These are phyloP conservation scores for Globisporangium alternatum DNA, from an alignment of 352 stramenopile genomes.

Conservation along the genomic window DNA sequence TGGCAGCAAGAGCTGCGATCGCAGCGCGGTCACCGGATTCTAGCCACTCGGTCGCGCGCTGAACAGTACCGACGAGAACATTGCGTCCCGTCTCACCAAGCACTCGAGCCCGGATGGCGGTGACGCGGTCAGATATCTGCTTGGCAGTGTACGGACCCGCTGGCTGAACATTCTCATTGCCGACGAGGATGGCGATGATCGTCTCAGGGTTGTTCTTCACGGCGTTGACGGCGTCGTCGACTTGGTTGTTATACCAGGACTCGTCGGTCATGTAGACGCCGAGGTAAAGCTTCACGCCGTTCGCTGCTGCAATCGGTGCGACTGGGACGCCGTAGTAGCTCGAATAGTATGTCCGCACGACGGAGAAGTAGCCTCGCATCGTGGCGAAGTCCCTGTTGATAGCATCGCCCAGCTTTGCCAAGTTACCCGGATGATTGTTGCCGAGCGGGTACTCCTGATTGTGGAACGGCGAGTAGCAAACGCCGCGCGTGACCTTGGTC, in stretches of 20 bases:
- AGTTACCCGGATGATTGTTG: conserved; percentile 21
- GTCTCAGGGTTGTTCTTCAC: conserved; percentile 52
- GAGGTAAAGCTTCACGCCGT: conserved; percentile 60
- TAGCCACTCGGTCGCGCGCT: conserved; percentile 66
- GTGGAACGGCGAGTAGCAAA: conserved; percentile 81
- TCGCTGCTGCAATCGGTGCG: conserved; percentile 31
- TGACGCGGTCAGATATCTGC: conserved; percentile 38
- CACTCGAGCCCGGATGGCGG: conserved; percentile 27
- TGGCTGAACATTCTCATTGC: conserved; percentile 71
- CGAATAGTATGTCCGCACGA: conserved; percentile 80
- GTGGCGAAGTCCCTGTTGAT: conserved; percentile 68
- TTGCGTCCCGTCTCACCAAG: conserved; percentile 26
- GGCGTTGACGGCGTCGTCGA: conserved; percentile 39
- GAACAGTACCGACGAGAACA: conserved; percentile 67
- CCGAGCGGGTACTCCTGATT: conserved; percentile 65
- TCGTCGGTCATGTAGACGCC: conserved; percentile 77
- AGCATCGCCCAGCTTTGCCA: conserved; percentile 33
- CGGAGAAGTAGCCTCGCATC: conserved; percentile 58
- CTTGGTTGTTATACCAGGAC: conserved; percentile 53
- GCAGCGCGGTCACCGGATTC: conserved; percentile 18
- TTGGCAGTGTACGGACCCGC: conserved; percentile 36
- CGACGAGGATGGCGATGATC: conserved; percentile 57
- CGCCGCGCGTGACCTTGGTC: conserved; percentile 29
- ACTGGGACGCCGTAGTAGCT: conserved; percentile 56
- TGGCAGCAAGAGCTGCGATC: conserved; percentile 46